phyloP scores from a whole-genome alignment of 2,329 filamentous ascomycete species.

The Thyridium curvatum region DNA sequence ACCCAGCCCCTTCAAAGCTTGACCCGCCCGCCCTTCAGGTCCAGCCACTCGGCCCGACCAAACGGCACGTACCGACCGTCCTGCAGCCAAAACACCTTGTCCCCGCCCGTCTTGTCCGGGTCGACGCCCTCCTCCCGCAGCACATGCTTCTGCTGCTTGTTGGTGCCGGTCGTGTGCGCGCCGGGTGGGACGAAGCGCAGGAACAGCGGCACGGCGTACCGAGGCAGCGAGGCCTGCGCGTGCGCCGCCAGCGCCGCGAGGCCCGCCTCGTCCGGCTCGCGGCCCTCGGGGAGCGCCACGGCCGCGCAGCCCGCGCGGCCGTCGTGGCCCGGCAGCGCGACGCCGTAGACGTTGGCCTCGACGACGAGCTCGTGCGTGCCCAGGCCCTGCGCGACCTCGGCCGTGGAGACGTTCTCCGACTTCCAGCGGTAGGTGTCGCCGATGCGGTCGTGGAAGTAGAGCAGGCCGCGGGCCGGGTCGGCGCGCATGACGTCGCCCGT shows the following conservation, averaged over 20 bases:
- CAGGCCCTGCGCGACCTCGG: slow-evolving; percentile 72
- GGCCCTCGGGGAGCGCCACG: slow-evolving; percentile 33
- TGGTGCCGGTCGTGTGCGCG: slow-evolving; percentile 70
- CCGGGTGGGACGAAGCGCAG: slow-evolving; percentile 56
- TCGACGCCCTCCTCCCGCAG: slow-evolving; percentile 70
- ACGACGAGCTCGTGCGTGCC: slow-evolving; percentile 59
- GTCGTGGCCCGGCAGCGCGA: slow-evolving; percentile 72
- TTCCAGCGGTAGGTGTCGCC: slow-evolving; percentile 79
- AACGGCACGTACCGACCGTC: slow-evolving; percentile 64
- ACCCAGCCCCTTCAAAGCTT: slow-evolving; percentile 59
- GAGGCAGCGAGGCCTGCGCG: slow-evolving; percentile 52
- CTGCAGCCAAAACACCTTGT: slow-evolving; percentile 58
- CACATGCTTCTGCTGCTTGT: slow-evolving; percentile 79
- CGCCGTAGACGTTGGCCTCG: slow-evolving; percentile 85
- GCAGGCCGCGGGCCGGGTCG: slow-evolving; percentile 58
- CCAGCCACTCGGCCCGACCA: slow-evolving; percentile 59
- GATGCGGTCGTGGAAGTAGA: slow-evolving; percentile 77
- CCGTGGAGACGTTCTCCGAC: slow-evolving; percentile 76
- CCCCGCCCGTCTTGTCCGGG: slow-evolving; percentile 44
- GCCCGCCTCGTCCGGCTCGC: slow-evolving; percentile 29
- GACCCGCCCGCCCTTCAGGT: slow-evolving; percentile 59
- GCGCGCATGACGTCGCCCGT: slow-evolving; percentile 76
- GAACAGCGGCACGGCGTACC: slow-evolving; percentile 74
- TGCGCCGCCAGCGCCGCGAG: slow-evolving; percentile 58
- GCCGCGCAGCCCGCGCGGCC: slow-evolving; percentile 71